phyloP scores from a whole-genome alignment of 352 stramenopile genomes.

The Globisporangium rhizosaccharum region DNA sequence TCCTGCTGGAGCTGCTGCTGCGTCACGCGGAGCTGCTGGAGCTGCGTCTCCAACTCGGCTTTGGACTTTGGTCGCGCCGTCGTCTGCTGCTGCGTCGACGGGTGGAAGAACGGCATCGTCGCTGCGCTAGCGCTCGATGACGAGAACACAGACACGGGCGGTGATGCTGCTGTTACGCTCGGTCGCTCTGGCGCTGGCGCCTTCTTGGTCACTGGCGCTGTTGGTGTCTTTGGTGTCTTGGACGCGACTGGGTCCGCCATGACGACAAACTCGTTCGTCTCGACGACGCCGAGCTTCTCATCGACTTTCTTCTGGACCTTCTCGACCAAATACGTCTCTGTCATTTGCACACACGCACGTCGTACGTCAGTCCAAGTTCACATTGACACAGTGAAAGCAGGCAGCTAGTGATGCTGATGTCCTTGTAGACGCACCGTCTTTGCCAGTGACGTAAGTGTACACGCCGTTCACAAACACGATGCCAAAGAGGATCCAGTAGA shows the following conservation, averaged over 20 bases:
- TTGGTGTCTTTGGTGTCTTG: background rate
- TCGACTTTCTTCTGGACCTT: constrained; percentile 52
- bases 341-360: background rate
- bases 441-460: constrained; percentile 49
- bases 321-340: constrained; percentile 45
- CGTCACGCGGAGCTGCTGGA: constrained; percentile 27
- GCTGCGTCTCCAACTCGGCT: constrained; percentile 32
- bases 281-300: constrained; percentile 37
- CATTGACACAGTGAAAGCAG: background rate
- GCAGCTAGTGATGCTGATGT: background rate
- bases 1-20: constrained; percentile 28
- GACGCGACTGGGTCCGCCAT: constrained; percentile 15
- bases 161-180: background rate
- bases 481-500: constrained; percentile 66
- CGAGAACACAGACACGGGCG: constrained; percentile 19
- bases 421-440: constrained; percentile 25
- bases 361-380: background rate
- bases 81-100: constrained; percentile 10
- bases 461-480: constrained; percentile 53
- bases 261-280: constrained; percentile 40
- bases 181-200: background rate
- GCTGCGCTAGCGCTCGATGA: constrained; percentile 12
- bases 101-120: constrained; percentile 32
- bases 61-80: constrained; percentile 25
- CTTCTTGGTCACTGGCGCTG: background rate